Conservation (phyloP, 805 yeast genomes). For the Teunomyces kruisii region DNA sequence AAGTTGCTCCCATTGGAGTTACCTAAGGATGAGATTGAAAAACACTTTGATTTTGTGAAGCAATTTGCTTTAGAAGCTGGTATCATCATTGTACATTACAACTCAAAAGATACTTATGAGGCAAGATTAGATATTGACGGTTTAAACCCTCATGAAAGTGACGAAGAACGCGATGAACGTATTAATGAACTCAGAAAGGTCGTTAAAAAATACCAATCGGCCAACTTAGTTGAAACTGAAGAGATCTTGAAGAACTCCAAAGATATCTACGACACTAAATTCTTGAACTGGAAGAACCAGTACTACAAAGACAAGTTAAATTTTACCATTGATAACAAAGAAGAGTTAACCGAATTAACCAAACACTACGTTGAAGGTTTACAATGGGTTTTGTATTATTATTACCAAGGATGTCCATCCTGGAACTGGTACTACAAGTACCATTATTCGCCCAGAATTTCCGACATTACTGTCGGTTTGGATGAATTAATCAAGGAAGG, state of each 20-base stretch:
- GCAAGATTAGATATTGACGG: conserved; percentile 74
- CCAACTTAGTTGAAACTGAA: conserved; percentile 62
- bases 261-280: conserved; percentile 69
- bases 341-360: conserved; percentile 59
- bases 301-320: conserved; percentile 82
- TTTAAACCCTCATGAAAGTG: conserved; percentile 62
- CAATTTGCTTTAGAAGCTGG: conserved; percentile 67
- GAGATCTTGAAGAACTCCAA: conserved; percentile 48
- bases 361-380: conserved; percentile 89
- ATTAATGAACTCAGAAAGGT: conserved; percentile 49
- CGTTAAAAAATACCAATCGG: conserved; percentile 64
- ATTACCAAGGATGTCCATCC: conserved; percentile 86
- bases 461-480: conserved; percentile 77
- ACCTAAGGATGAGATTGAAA: conserved; percentile 46
- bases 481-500: conserved; percentile 43
- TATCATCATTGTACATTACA: conserved; percentile 63
- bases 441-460: conserved; percentile 93
- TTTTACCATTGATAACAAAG: conserved; percentile 62
- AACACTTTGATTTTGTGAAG: conserved; percentile 60
- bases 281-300: conserved; percentile 77
- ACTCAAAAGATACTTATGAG: conserved; percentile 53
- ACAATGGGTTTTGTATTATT: conserved; percentile 94
- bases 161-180: conserved; percentile 61
- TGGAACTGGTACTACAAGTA: conserved; percentile 94
- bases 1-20: conserved; percentile 34